Conservation (phyloP, 371 early-diverging fungal genomes). For the Syncephalastrum racemosum region DNA sequence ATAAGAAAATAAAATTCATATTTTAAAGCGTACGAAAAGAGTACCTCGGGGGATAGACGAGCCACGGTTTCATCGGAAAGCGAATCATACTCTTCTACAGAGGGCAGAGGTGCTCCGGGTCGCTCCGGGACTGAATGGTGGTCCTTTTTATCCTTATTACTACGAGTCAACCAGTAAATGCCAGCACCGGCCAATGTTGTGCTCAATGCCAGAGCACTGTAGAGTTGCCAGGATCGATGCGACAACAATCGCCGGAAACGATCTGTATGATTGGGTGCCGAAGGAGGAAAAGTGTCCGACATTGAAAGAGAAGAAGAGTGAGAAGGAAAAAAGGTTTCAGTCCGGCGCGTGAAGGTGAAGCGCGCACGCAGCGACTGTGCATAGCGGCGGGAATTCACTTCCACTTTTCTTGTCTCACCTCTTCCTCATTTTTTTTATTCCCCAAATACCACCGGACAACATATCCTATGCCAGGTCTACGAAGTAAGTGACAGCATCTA, state of each 20-base stretch:
- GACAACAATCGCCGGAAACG: too few species aligned
- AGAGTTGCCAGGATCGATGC: slow-evolving; percentile 60
- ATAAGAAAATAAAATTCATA: not conserved
- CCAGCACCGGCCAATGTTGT: slow-evolving; percentile 62
- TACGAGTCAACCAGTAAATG: slow-evolving; percentile 43
- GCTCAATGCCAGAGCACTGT: slow-evolving; percentile 67
- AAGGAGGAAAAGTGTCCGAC: too few species aligned
- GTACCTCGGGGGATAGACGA: slow-evolving; percentile 51
- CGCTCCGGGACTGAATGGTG: slow-evolving; percentile 20
- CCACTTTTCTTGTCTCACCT: too few species aligned
- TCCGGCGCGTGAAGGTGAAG: too few species aligned
- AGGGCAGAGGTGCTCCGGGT: slow-evolving; percentile 16
- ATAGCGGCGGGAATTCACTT: too few species aligned
- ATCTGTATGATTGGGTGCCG: too few species aligned
- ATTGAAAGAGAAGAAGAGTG: too few species aligned
- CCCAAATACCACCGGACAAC: too few species aligned
- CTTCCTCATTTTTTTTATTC: too few species aligned
- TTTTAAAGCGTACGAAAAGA: too few species aligned
- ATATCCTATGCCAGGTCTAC: slow-evolving; percentile 15
- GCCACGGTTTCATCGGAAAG: slow-evolving; percentile 64
- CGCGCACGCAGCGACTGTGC: too few species aligned
- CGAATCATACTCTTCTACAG: slow-evolving; percentile 40
- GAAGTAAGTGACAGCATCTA: slow-evolving; percentile 14
- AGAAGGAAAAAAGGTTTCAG: too few species aligned
- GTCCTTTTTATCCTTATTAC: not conserved